A percentile compares a stretch with the other conserved stretches of the same genome.
These are phyloP conservation scores for Nicotiana paniculata DNA, from an alignment of 257 asterid species.

Conservation along the genomic window DNA sequence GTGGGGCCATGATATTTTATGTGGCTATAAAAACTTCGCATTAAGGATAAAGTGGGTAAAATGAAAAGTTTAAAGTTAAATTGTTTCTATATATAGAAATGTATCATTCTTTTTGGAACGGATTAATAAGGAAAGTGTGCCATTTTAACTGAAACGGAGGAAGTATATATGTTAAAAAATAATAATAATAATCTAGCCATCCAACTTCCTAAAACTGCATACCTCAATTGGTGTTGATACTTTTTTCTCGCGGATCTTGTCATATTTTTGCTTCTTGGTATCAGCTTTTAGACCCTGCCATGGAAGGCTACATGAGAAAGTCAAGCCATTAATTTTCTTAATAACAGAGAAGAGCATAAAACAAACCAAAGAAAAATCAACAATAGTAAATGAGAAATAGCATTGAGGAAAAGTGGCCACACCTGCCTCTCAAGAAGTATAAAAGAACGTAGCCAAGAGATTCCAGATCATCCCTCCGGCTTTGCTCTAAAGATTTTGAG, in stretches of 20 bases:
- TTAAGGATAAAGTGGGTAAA: too few relatives aligned
- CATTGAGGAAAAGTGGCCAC: neutral
- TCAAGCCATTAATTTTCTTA: neutral
- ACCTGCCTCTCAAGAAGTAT: conserved; percentile 46
- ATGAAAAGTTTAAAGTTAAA: too few relatives aligned
- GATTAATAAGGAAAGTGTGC: too few relatives aligned
- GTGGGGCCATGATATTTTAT: too few relatives aligned
- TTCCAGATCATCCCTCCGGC: conserved; percentile 45
- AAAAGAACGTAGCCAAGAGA: conserved; percentile 45
- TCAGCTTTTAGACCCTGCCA: conserved; percentile 45
- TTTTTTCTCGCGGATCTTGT: conserved; percentile 37
- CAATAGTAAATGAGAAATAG: neutral
- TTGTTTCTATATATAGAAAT: too few relatives aligned
- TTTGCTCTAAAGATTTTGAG: conserved; percentile 29
- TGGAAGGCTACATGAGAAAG: conserved; percentile 28
- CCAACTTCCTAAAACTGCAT: neutral
- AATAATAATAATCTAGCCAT: neutral
- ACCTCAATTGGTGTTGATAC: conserved; percentile 43
- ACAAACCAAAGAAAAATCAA: neutral
- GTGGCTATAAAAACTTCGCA: too few relatives aligned
- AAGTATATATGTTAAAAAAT: neutral
- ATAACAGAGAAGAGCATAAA: neutral
- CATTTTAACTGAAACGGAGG: too few relatives aligned
- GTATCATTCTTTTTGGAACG: too few relatives aligned
- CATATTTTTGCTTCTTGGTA: conserved; percentile 38